Base-by-base conservation (phyloP, 441 rosid species). In the Dalechampia spathulata region DNA sequence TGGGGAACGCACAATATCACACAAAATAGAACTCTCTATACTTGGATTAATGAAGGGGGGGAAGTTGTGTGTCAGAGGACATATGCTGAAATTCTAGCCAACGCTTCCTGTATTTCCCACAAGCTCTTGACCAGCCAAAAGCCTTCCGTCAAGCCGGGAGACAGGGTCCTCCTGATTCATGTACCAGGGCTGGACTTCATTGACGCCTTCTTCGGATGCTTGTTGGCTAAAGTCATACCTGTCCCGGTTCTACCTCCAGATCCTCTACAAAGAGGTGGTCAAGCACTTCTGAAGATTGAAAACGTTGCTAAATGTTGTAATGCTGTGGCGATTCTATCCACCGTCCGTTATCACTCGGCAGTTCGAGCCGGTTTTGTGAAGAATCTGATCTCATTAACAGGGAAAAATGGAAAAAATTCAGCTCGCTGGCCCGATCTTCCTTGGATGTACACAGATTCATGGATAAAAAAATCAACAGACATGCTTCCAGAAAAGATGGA, bases 181-280 rank as follows among this genome's bases (percentile, higher is more conserved):
- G 68, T 82, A 6, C 93, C 93, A 1, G 88, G 93, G 52, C 69
- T 85, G 55, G 93, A 85, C 56, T 82, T 82, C 14, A 42, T 77
- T 22, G 93, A 85, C 64, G 80, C 86, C 27, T 85, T 82, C 77
- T 85, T 82, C 32, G 93, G 86, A 37, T 85, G 88, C 70, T 68
- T 82, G 56, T 68, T 87, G 61, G 88, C 86, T 6, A 78, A 46
- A 64, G 80, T 82, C 39, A 40, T 85, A 30, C 88, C 88, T 0
- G 88, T 85, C 32, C 93, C 93, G 11, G 93, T 80, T 49, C 86
- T 78, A 61, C 93, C 88, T 34, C 93, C 93, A 5, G 86, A 85
- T 67, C 93, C 86, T 8, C 28, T 73, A 39, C 87, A 85, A 68
- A 80, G 80, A 65, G 86, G 93, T 16, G 86, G 93, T 19, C 88